A percentile compares a stretch with the other conserved stretches of the same genome.
Conservation (phyloP, 805 yeast species). For the Starmerella scarabaei region DNA sequence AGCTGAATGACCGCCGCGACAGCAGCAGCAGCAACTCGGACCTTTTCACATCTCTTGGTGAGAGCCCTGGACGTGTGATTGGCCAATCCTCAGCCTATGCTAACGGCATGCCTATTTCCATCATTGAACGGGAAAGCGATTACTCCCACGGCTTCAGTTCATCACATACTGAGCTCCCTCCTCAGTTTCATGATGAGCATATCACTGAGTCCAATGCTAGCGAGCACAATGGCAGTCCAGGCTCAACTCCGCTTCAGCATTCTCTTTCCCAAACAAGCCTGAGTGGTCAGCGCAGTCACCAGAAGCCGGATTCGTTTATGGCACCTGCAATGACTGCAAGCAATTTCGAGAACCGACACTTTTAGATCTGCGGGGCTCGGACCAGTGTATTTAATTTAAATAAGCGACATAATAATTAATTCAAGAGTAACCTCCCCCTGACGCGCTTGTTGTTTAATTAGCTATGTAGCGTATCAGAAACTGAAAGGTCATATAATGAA, state of each 20-base stretch:
- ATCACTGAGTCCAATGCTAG: not conserved
- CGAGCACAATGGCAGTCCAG: not conserved
- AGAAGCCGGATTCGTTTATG: not conserved
- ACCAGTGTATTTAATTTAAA: no score
- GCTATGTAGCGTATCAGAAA: no score
- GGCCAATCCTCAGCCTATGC: not conserved
- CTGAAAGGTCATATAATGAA: not conserved
- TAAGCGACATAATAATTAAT: no score
- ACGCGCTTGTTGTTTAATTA: no score
- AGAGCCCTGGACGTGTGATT: not conserved
- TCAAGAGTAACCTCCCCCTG: no score
- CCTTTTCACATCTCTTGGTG: not conserved
- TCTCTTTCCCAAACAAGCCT: not conserved
- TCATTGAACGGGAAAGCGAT: slow-evolving; percentile 2
- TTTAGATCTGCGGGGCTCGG: no score
- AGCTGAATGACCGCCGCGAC: not conserved
- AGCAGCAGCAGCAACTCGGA: not conserved
- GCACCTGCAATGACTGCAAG: not conserved
- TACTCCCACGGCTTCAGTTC: not conserved
- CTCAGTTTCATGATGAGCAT: not conserved
- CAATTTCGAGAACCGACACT: not conserved
- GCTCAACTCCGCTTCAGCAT: not conserved
- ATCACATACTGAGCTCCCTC: not conserved
- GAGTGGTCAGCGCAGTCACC: not conserved
- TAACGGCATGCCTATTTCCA: slow-evolving; percentile 4